phyloP scores from a whole-genome alignment of 176 grass and related monocot species.

The Aegilops sharonensis region DNA sequence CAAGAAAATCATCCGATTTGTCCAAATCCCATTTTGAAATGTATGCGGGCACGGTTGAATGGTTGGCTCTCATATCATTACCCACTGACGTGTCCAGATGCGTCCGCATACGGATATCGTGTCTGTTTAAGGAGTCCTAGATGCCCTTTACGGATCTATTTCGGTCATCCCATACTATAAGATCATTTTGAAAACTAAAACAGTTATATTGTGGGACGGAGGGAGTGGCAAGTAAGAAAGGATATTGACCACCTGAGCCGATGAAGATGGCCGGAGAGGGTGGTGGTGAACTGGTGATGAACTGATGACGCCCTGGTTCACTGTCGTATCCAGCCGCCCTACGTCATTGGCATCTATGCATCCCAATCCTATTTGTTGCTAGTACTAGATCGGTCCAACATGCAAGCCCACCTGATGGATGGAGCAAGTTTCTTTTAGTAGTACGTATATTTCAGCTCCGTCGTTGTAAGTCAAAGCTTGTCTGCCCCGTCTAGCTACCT shows the following conservation, averaged over 20 bases:
- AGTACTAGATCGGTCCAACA: not conserved
- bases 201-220: too few relatives aligned
- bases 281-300: not conserved
- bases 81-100: fast-evolving
- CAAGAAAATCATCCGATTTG: too few relatives aligned
- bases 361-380: not conserved
- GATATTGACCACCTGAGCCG: not conserved
- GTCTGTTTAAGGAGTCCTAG: too few relatives aligned
- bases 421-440: too few relatives aligned
- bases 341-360: not conserved
- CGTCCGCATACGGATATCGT: too few relatives aligned
- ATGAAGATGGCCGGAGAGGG: not conserved
- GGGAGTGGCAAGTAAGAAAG: too few relatives aligned
- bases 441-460: not conserved
- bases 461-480: not conserved
- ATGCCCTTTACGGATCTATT: too few relatives aligned
- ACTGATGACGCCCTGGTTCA: not conserved
- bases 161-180: too few relatives aligned
- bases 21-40: too few relatives aligned
- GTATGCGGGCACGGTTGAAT: too few relatives aligned
- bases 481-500: not conserved
- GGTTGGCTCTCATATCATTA: too few relatives aligned
- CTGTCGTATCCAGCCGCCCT: constrained; percentile 16
- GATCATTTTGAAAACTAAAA: too few relatives aligned
- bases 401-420: not conserved